phyloP scores from a whole-genome alignment of 139 green algal genomes.

The Chlamydomonas asymmetrica region DNA sequence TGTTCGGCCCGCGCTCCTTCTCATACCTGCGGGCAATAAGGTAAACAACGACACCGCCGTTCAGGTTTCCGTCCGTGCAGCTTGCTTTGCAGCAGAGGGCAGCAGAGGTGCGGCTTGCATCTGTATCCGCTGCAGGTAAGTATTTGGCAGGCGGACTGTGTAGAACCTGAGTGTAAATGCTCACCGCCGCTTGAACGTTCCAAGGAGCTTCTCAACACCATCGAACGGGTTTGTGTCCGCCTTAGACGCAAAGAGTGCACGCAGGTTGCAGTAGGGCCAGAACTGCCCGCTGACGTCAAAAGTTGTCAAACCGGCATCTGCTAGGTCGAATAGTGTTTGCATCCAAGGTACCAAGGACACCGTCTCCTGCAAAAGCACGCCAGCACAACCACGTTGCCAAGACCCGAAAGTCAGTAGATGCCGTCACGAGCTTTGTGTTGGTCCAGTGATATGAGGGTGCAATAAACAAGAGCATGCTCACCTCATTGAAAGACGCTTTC shows the following conservation, averaged over 20 bases:
- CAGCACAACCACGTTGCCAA: background rate
- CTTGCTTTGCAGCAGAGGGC: no score
- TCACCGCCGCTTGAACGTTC: slow-evolving; percentile 55
- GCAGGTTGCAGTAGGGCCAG: slow-evolving; percentile 45
- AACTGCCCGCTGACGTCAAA: slow-evolving; percentile 49
- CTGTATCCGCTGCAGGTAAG: no score
- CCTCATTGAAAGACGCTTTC: slow-evolving; percentile 45
- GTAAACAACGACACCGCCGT: no score
- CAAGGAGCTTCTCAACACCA: slow-evolving; percentile 49
- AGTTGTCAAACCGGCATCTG: slow-evolving; percentile 52
- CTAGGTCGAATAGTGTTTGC: slow-evolving; percentile 52
- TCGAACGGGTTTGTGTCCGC: slow-evolving; percentile 35
- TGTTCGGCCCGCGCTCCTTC: slow-evolving; percentile 39
- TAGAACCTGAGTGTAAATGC: no score
- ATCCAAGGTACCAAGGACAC: slow-evolving; percentile 57
- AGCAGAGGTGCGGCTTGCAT: no score
- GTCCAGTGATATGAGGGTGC: background rate
- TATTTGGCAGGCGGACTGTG: no score
- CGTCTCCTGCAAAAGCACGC: slow-evolving; percentile 35
- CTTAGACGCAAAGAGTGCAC: slow-evolving; percentile 30
- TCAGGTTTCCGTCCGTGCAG: no score
- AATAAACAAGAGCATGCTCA: slow-evolving; percentile 8
- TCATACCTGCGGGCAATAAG: slow-evolving; percentile 44
- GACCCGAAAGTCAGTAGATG: background rate
- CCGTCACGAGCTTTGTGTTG: background rate